Evolutionary conservation across 1,284 basidiomycete species (phyloP).

Genomic region (Athelia psychrophila): DNA sequence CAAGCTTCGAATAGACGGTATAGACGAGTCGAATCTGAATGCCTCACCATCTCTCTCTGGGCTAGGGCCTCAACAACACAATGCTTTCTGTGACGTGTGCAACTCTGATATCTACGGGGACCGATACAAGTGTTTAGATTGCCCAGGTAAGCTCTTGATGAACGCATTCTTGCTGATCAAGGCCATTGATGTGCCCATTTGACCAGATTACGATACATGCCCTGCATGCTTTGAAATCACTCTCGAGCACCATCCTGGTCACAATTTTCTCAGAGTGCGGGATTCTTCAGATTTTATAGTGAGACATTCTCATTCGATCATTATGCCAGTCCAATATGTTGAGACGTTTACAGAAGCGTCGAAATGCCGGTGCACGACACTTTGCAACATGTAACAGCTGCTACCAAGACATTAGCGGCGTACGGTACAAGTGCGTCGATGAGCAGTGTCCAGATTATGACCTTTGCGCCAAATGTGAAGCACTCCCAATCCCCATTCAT

Average conservation of each 20-base stretch:
- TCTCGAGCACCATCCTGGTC: conserved; percentile 50
- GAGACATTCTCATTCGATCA: conserved; percentile 2
- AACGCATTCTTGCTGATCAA: background rate
- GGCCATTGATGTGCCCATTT: conserved; percentile 1
- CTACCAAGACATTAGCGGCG: conserved; percentile 64
- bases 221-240: conserved; percentile 46
- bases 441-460: conserved; percentile 52
- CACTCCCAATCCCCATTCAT: conserved; percentile 82
- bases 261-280: conserved; percentile 67
- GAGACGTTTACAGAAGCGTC: conserved; percentile 7
- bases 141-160: conserved; percentile 44
- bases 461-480: conserved; percentile 63
- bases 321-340: conserved; percentile 1
- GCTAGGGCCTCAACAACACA: too few relatives aligned
- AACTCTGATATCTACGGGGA: conserved; percentile 50
- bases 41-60: too few relatives aligned
- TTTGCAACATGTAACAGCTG: conserved; percentile 72
- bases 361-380: conserved; percentile 39
- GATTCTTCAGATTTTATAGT: conserved; percentile 4
- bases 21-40: too few relatives aligned
- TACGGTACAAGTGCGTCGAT: conserved; percentile 68
- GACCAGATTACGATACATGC: conserved; percentile 70
- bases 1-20: too few relatives aligned
- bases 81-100: conserved; percentile 59
- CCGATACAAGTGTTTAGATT: conserved; percentile 76